These are phyloP conservation scores for Fonsecaea monophora DNA, from an alignment of 2,329 filamentous ascomycete genomes.

Conservation along the genomic window DNA sequence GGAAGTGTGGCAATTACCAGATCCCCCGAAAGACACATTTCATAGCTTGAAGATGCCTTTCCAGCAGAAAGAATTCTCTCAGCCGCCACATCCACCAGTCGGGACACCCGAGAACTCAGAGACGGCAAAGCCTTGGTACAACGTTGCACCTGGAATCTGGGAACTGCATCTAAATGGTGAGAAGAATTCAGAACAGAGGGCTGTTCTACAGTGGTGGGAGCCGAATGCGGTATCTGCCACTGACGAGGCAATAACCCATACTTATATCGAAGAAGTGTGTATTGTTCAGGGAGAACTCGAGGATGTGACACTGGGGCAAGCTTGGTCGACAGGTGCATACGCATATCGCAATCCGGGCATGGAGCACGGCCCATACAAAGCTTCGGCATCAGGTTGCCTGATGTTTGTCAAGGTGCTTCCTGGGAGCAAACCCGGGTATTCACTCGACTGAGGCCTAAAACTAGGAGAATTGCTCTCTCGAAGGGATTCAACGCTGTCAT, in stretches of 20 bases:
- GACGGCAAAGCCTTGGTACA: constrained; percentile 11
- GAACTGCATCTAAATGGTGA: constrained; percentile 49
- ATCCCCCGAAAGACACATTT: background rate
- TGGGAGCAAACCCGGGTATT: background rate
- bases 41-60: constrained; percentile 40
- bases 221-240: constrained; percentile 42
- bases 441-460: no score
- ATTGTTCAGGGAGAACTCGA: constrained; percentile 48
- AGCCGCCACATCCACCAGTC: constrained; percentile 35
- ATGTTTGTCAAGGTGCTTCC: constrained; percentile 40
- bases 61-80: constrained; percentile 39
- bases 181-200: constrained; percentile 41
- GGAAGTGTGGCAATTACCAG: background rate
- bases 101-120: constrained; percentile 32
- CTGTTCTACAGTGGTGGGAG: constrained; percentile 48
- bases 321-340: constrained; percentile 49
- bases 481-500: no score
- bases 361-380: constrained; percentile 49
- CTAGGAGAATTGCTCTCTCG: no score
- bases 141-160: constrained; percentile 46
- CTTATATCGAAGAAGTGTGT: constrained; percentile 51
- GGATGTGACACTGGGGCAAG: constrained; percentile 43
- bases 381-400: constrained; percentile 47
- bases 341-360: constrained; percentile 52
- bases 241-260: constrained; percentile 45